Base-by-base conservation (phyloP, 441 rosid species). In the Adansonia grandidieri region DNA sequence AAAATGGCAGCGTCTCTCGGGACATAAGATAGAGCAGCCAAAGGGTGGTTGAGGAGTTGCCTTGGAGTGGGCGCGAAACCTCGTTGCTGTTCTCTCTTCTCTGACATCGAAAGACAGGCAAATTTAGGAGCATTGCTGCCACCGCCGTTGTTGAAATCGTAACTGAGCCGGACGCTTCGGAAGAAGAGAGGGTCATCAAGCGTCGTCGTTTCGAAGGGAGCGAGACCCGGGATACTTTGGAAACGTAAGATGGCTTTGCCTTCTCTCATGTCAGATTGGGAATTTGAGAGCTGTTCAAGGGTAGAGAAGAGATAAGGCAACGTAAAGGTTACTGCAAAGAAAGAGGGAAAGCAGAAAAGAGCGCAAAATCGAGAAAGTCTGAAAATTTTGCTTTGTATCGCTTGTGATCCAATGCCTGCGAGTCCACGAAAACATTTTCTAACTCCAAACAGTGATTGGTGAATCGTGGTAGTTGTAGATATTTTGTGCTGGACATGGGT, bases 41-140 rank as follows among this genome's bases (percentile, higher is more conserved):
- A 63, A 9, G 99, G 99, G 79, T 91, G 91, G 76, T 85, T 91
- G 85, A 87, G 54, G 22, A 94, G 92, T 93, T 94, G 99, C 71
- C 89, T 87, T 14, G 88, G 20, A 64, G 82, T 80, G 50, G 97
- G 98, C 15, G 87, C 89, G 86, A 85, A 86, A 15, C 86, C 92
- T 54, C 53, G 64, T 42, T 75, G 73, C 42, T 65, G 75, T 32
- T 80, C 88, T 74, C 81, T 80, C 84, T 85, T 90, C 79, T 88
- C 93, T 11, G 84, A 80, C 80, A 92, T 74, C 28, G 99, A 85
- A 60, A 94, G 82, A 44, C 91, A 87, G 0, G 97, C 95, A 77
- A 96, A 94, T 70, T 76, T 83, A 48, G 74, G 85, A 24, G 78
- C 63, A 47, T 6, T 4, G 42, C 80, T 62, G 77, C 45, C 73